These are phyloP conservation scores for Torulaspora microellipsoides DNA, from an alignment of 805 yeast genomes.

Conservation along the genomic window DNA sequence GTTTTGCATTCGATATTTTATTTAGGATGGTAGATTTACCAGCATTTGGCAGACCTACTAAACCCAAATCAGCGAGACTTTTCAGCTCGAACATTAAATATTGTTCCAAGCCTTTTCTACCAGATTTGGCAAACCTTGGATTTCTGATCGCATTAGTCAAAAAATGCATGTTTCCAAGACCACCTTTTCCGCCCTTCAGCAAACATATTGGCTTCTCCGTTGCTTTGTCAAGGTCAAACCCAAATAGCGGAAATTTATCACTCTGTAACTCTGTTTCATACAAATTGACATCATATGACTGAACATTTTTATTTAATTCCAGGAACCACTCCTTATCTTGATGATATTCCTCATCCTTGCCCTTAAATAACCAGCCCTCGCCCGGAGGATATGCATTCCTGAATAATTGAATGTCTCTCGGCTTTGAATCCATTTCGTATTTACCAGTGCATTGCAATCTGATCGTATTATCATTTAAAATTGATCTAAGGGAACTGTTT, in stretches of 20 bases:
- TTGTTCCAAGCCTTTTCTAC: slow-evolving; percentile 64
- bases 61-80: slow-evolving; percentile 85
- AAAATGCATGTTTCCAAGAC: slow-evolving; percentile 95
- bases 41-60: slow-evolving; percentile 95
- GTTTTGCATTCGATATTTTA: slow-evolving; percentile 84
- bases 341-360: slow-evolving; percentile 68
- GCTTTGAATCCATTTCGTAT: slow-evolving; percentile 29
- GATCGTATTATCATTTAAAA: slow-evolving; percentile 20
- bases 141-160: slow-evolving; percentile 77
- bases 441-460: slow-evolving; percentile 37
- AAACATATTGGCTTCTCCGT: slow-evolving; percentile 64
- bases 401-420: slow-evolving; percentile 51
- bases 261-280: slow-evolving; percentile 51
- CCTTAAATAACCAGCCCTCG: slow-evolving; percentile 86
- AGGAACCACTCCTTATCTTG: slow-evolving; percentile 59
- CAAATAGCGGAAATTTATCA: slow-evolving; percentile 78
- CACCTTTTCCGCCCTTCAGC: slow-evolving; percentile 86
- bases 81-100: slow-evolving; percentile 78
- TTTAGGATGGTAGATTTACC: slow-evolving; percentile 88
- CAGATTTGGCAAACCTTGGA: slow-evolving; percentile 82
- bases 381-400: slow-evolving; percentile 65
- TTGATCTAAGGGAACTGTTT: slow-evolving; percentile 23
- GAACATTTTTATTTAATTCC: slow-evolving; percentile 59
- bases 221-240: slow-evolving; percentile 64
- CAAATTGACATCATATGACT: slow-evolving; percentile 55